Evolutionary conservation across 2,329 filamentous ascomycete species (phyloP), one percentile per base, ranked within the genome.

Genomic region (Blastomyces gilchristii): DNA sequence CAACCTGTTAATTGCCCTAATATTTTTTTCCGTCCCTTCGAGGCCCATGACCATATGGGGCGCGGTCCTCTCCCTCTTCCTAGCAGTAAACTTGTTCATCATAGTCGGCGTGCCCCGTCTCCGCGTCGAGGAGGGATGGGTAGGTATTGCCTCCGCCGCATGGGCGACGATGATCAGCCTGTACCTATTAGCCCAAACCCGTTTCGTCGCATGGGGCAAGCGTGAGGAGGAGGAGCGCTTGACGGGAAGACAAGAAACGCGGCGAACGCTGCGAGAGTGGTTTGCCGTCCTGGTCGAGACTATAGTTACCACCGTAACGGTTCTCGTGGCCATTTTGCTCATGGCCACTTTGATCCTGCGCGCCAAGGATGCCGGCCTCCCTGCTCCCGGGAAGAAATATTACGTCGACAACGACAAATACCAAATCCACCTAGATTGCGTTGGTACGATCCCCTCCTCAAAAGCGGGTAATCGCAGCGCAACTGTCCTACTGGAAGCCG

Each of bases 181-280:
- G 2, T 97, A 91, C 85, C 88, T 88, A 31, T 80, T 97, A 25
- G 70, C 87, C 9, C 89, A 88, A 8, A 93, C 96, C 71, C 83
- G 88, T 58, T 86, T 89, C 4, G 94, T 99, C 9, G 83, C 88
- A 70, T 96, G 91, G 88, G 94, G 93, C 63, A 97, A 97, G 76
- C 82, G 81, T 1, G 91, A 97, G 70, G 94, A 97, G 74, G 94
- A 99, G 73, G 88, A 96, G 73, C 86, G 94, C 34, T 80, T 97
- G 25, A 97, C 93, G 0, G 94, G 94, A 12, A 88, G 93, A 16
- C 84, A 88, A 39, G 93, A 99, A 78, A 91, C 88, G 12, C 85
- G 92, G 31, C 86, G 92, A 37, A 89, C 91, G 0, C 75, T 97
- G 5, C 78, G 83, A 52, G 91, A 97, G 78, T 97, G 94, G 93